Percentiles rank a stretch among this genome's conserved stretches.
phyloP scores from a whole-genome alignment of 2,329 filamentous ascomycete species.

The Alternaria sp. region DNA sequence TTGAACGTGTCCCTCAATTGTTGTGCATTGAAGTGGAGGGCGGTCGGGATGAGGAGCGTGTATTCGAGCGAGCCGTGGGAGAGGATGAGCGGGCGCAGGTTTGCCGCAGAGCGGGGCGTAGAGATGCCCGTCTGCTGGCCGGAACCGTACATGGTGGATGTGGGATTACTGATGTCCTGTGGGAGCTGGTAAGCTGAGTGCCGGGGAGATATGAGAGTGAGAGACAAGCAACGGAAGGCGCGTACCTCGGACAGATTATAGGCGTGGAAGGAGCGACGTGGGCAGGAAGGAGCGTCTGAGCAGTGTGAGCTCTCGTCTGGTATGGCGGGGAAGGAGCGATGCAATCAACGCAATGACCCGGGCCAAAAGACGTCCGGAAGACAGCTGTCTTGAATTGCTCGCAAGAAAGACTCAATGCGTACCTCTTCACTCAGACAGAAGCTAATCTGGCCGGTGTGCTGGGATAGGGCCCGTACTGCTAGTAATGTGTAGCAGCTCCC shows the following conservation, averaged over 20 bases:
- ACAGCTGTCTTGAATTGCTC: conserved; percentile 11
- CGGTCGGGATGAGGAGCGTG: conserved; percentile 93
- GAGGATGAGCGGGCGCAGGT: conserved; percentile 88
- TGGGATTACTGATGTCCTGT: conserved; percentile 2
- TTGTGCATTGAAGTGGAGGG: conserved; percentile 92
- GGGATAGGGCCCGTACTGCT: conserved; percentile 44
- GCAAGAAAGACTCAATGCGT: conserved; percentile 25
- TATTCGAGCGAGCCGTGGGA: conserved; percentile 95
- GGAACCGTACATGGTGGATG: conserved; percentile 74
- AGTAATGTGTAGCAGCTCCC: conserved; percentile 39
- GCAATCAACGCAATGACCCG: neutral
- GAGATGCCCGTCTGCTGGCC: conserved; percentile 95
- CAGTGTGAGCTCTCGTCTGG: conserved; percentile 24
- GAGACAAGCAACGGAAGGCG: conserved; percentile 1
- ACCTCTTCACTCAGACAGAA: conserved; percentile 39
- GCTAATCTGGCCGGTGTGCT: conserved; percentile 43
- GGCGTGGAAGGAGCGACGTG: conserved; percentile 27
- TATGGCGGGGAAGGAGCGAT: conserved; percentile 19
- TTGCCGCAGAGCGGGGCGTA: conserved; percentile 91
- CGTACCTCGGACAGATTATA: conserved; percentile 24
- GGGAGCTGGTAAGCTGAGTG: conserved; percentile 12
- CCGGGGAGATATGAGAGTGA: neutral
- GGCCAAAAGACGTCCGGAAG: neutral
- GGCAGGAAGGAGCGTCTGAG: conserved; percentile 29
- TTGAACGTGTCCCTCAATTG: conserved; percentile 92